Base-by-base conservation (phyloP, 139 green algal species). In the Tetradesmus obliquus region DNA sequence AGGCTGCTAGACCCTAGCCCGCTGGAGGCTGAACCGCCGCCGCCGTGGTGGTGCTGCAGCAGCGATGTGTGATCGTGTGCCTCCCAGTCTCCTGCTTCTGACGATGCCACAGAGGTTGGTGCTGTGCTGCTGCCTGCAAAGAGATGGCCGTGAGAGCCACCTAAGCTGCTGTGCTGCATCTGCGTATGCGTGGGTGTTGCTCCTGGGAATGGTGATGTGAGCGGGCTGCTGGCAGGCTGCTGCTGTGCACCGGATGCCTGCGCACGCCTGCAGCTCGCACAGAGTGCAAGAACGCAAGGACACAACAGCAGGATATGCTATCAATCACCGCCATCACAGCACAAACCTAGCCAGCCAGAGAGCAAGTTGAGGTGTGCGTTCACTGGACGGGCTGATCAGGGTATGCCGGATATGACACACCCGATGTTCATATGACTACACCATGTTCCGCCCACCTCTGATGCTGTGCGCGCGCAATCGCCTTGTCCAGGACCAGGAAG, bases 401-500 rank as follows among this genome's bases (percentile, higher is more conserved):
- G 32, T 45, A 45, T 45, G 32, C 32, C 32, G 32, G 32, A 45
- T 45, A 45, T 45, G 32, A 45, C 32, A 45, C 32, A 45, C 32
- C 32, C 32, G 32, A 45, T 45, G 32, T 45, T 45, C 32, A 45
- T 45, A 45, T 45, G 32, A 45, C 32, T 45, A 45, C 32, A 45
- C 32, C 32, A 45, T 45, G 32, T 45, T 45, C 4, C 71, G 45
- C 55, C 12, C 58, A 71, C 81, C 90, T 84, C 86, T 85, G 88
- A 72, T 92, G 86, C 82, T 94, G 92, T 55, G 94, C 86, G 3
- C 94, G 85, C 3, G 90, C 79, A 55, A 94, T 58, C 1, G 96
- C 95, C 19, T 93, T 92, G 12, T 95, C 94, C 53, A 97, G 94
- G 91, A 97, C 96, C 84, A 97, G 95, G n/a, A 97, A 45, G 32